Evolutionary conservation across 2,329 filamentous ascomycete species (phyloP).

Genomic region (Sporothrix brasiliensis): DNA sequence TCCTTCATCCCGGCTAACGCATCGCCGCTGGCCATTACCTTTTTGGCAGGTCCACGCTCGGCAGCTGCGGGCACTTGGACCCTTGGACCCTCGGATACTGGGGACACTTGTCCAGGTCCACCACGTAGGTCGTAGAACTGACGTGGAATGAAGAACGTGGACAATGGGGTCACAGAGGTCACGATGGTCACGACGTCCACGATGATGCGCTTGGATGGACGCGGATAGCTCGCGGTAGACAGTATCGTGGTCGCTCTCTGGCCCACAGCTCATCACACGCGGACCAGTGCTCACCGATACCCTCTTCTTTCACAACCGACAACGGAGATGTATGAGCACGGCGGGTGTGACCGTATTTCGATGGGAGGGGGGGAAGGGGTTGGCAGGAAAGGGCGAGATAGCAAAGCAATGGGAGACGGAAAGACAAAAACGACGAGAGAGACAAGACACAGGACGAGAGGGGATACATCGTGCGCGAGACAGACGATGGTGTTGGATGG

Average conservation of each 20-base stretch:
- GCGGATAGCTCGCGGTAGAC: background rate
- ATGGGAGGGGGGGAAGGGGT: background rate
- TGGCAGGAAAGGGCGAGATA: too few species aligned
- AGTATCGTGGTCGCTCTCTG: background rate
- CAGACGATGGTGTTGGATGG: conserved; percentile 24
- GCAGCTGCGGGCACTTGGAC: background rate
- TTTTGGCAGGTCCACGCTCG: conserved; percentile 20
- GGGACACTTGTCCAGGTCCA: background rate
- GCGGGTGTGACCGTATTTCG: conserved; percentile 25
- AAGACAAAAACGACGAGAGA: background rate
- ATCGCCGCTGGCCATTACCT: background rate
- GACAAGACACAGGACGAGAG: background rate
- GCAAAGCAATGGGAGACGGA: background rate
- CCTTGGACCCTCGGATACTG: background rate
- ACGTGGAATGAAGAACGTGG: background rate
- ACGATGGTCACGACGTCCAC: background rate
- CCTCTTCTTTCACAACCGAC: conserved; percentile 3
- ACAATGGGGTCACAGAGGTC: conserved; percentile 16
- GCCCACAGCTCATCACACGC: background rate
- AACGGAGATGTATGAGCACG: conserved; percentile 27
- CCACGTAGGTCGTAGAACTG: background rate
- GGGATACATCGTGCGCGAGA: conserved; percentile 15
- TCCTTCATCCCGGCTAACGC: conserved; percentile 15
- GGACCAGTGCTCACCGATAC: background rate
- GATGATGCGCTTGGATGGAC: background rate